Evolutionary conservation across 768 basidiomycete genomes (phyloP).

Genomic region (Floccularia luteovirens): DNA sequence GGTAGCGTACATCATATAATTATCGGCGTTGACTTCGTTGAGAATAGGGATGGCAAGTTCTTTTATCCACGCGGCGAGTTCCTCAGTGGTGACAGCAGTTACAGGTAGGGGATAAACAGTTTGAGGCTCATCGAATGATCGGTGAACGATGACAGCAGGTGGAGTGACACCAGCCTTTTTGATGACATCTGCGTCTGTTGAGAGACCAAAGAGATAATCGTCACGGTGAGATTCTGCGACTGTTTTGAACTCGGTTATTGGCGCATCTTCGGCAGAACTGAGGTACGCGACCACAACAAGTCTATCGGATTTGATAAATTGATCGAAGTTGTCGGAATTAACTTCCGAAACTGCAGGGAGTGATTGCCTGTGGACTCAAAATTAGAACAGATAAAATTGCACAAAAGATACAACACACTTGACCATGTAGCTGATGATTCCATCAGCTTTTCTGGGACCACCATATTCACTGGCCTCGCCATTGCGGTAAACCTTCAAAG

Average conservation of each 20-base stretch:
- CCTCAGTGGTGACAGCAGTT: conserved; percentile 43
- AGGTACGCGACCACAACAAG: conserved; percentile 87
- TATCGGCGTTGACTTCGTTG: conserved; percentile 91
- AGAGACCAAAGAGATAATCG: conserved; percentile 85
- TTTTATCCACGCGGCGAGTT: conserved; percentile 72
- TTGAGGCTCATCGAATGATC: conserved; percentile 81
- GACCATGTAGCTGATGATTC: conserved; percentile 93
- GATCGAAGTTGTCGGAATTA: conserved; percentile 65
- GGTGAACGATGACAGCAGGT: conserved; percentile 89
- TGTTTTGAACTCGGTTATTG: conserved; percentile 66
- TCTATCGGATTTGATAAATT: conserved; percentile 86
- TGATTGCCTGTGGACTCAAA: conserved; percentile 52
- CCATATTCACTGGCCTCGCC: conserved; percentile 75
- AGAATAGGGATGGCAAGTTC: conserved; percentile 83
- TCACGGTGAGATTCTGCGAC: conserved; percentile 87
- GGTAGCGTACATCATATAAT: conserved; percentile 79
- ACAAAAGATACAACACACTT: conserved; percentile 50
- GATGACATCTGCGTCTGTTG: conserved; percentile 63
- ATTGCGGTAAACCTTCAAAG: conserved; percentile 86
- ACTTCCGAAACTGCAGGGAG: conserved; percentile 89
- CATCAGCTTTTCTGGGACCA: conserved; percentile 91
- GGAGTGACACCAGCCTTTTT: conserved; percentile 66
- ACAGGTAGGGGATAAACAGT: conserved; percentile 61
- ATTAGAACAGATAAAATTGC: background rate
- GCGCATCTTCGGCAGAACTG: conserved; percentile 60